Conservation (phyloP, 1,139 yeast genomes). For the Debaryomyces fabryi region DNA sequence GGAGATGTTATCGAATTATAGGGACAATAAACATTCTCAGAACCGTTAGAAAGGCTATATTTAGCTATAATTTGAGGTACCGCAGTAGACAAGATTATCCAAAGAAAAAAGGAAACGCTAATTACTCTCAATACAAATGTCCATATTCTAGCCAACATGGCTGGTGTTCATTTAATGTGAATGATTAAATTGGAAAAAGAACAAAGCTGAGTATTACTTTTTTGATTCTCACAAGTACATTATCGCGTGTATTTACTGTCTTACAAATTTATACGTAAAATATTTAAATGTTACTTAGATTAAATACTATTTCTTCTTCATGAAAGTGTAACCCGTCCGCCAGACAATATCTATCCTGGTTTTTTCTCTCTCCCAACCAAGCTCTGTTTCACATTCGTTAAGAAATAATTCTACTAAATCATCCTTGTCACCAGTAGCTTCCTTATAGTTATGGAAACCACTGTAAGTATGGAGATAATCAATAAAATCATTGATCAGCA, state of each 20-base stretch:
- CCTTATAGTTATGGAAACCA: conserved; percentile 37
- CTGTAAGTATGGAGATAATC: conserved; percentile 43
- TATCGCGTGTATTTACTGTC: background rate
- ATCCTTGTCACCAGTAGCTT: conserved; percentile 29
- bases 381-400: conserved; percentile 26
- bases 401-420: conserved; percentile 26
- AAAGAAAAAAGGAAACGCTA: conserved; percentile 30
- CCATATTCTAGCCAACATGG: conserved; percentile 19
- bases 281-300: background rate
- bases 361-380: conserved; percentile 34
- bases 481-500: conserved; percentile 27
- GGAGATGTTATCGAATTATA: conserved; percentile 43
- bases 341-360: conserved; percentile 39
- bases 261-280: too few relatives aligned
- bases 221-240: background rate
- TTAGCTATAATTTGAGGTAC: conserved; percentile 42
- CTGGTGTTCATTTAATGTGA: background rate
- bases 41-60: conserved; percentile 30
- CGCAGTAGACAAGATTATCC: conserved; percentile 45
- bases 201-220: background rate
- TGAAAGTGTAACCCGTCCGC: conserved; percentile 45
- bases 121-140: conserved; percentile 21
- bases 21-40: conserved; percentile 30
- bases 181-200: background rate
- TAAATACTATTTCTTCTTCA: conserved; percentile 23